Evolutionary conservation across 108 stramenopile genomes (phyloP).

Genomic region (Fragilariopsis cylindrus): DNA sequence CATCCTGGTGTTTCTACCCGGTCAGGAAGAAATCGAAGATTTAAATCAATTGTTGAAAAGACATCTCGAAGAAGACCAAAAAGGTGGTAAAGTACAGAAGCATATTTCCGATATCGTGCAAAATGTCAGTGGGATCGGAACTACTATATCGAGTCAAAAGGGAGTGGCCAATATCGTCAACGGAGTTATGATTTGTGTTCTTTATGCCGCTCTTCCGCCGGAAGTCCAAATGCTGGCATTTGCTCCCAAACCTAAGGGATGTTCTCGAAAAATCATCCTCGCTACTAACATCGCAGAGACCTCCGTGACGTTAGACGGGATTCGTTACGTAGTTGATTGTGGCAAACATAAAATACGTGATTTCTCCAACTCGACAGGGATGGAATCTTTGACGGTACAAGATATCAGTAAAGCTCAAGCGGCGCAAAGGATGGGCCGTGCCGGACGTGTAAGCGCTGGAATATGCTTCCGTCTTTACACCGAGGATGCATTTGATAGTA

Average conservation of each 20-base stretch:
- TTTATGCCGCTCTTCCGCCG: conserved; percentile 80
- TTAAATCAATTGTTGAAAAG: conserved; percentile 70
- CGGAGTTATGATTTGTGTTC: conserved; percentile 75
- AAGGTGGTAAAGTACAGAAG: conserved; percentile 12
- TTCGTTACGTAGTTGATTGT: conserved; percentile 92
- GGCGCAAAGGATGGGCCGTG: conserved; percentile 77
- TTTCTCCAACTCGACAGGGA: conserved; percentile 73
- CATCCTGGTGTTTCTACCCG: conserved; percentile 95
- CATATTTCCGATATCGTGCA: conserved; percentile 53
- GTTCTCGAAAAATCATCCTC: conserved; percentile 86
- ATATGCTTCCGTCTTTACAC: conserved; percentile 82
- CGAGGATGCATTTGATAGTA: conserved; percentile 61
- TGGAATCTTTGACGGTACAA: conserved; percentile 76
- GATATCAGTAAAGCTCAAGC: conserved; percentile 76
- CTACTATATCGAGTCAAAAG: conserved; percentile 55
- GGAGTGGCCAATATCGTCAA: conserved; percentile 45
- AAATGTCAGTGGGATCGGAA: conserved; percentile 58
- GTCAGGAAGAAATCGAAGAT: conserved; percentile 93
- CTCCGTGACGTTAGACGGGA: conserved; percentile 93
- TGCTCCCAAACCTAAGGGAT: conserved; percentile 67
- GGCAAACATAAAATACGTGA: conserved; percentile 86
- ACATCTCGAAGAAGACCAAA: conserved; percentile 61
- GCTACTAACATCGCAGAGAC: conserved; percentile 99
- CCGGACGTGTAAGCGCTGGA: conserved; percentile 76
- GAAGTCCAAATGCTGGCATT: conserved; percentile 78